These are phyloP conservation scores for Mycena haematopus DNA, from an alignment of 768 basidiomycete species.

Conservation along the genomic window DNA sequence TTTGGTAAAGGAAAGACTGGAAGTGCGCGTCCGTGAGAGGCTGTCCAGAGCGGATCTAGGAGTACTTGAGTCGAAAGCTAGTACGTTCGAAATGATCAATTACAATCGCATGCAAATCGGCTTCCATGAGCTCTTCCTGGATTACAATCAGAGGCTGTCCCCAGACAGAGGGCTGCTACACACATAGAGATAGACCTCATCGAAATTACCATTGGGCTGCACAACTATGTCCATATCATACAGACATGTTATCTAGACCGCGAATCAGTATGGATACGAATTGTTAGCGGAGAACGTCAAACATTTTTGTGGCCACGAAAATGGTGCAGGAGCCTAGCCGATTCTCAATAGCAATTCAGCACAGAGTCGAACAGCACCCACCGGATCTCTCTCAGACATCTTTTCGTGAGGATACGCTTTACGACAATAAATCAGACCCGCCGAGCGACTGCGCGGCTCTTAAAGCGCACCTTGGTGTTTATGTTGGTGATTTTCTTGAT, in stretches of 20 bases:
- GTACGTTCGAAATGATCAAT: constrained; percentile 30
- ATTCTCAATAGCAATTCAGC: constrained; percentile 26
- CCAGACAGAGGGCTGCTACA: constrained; percentile 36
- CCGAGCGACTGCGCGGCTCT: neutral
- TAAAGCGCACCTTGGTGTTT: constrained; percentile 73
- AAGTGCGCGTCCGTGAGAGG: constrained; percentile 91
- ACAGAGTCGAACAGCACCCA: constrained; percentile 40
- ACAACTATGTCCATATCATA: constrained; percentile 99
- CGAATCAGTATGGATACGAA: constrained; percentile 29
- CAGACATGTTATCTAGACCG: constrained; percentile 84
- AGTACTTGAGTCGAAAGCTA: constrained; percentile 19
- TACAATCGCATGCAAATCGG: constrained; percentile 98
- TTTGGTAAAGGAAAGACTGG: constrained; percentile 98
- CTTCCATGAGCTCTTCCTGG: constrained; percentile 99
- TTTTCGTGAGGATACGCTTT: constrained; percentile 93
- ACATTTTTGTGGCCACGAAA: constrained; percentile 99
- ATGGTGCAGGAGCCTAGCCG: constrained; percentile 84
- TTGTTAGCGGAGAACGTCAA: constrained; percentile 9
- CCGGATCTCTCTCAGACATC: constrained; percentile 96
- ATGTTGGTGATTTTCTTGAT: constrained; percentile 98
- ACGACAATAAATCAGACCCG: constrained; percentile 8
- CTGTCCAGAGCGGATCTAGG: constrained; percentile 83
- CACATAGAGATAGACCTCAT: constrained; percentile 95
- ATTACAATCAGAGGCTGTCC: constrained; percentile 16
- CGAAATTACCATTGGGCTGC: constrained; percentile 89